Base-by-base conservation (phyloP, 352 stramenopile species). In the Phytophthora chlamydospora region DNA sequence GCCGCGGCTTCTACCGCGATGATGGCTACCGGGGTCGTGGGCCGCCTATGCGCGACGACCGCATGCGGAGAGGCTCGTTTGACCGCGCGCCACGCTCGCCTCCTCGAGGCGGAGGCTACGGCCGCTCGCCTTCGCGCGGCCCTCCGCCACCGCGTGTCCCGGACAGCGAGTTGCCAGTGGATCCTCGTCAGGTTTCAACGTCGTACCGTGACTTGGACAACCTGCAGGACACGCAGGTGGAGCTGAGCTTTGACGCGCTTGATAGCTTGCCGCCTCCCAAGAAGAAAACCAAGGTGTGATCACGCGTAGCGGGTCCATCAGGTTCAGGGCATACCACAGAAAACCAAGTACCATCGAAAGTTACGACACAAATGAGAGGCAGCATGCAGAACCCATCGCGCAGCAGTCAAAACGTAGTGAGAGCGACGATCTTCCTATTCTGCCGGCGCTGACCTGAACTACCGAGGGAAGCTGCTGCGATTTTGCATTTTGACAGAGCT, bases 131-230 rank as follows among this genome's bases (percentile, higher is more conserved):
- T 31, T 69, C 62, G n/a, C 68, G 68, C 8, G 57, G 57, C n/a
- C 57, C 68, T 35, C 62, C 53, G 14, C 50, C 63, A 16, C 57
- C 53, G 3, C 79, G 69, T 32, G 56, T 81, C 16, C 78, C 80
- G n/a, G 85, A 92, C 14, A 68, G 79, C 14, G 76, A 89, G n/a
- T 55, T 92, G 21, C 85, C 85, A 2, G 81, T 92, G 46, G 85
- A 94, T 53, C 85, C 85, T 27, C 85, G 85, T 13, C 81, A 90
- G 62, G 66, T 94, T 17, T 89, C 77, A n/a, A 91, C 84, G 38
- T 95, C 82, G 42, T 95, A 95, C 57, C 84, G 89, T 38, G 85
- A 95, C 49, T 61, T 95, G 56, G 85, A 95, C 72, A 90, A 91
- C 39, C 55, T 95, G 24, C 76, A 91, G 53, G 81, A 93, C 49